These are phyloP conservation scores for Scutellaria barbata DNA, from an alignment of 257 asterid species.

Conservation along the genomic window DNA sequence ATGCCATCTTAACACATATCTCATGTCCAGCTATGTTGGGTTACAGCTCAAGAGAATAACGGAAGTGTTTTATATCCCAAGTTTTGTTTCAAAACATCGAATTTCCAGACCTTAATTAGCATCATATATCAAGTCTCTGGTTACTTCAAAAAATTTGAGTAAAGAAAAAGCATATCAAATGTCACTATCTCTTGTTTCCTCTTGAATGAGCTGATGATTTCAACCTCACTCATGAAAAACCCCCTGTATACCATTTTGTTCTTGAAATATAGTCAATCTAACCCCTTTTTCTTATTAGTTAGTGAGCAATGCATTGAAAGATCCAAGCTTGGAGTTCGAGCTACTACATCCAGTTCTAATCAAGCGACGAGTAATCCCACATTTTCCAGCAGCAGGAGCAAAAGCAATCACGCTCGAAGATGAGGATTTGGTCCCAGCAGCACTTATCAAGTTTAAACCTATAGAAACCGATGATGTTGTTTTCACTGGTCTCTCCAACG, in stretches of 20 bases:
- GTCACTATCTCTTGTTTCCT: neutral
- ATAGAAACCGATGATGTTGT: slow-evolving; percentile 71
- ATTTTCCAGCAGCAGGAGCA: slow-evolving; percentile 61
- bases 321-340: slow-evolving; percentile 81
- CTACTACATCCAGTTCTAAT: slow-evolving; percentile 71
- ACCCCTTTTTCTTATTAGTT: slow-evolving; percentile 46
- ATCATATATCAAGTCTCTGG: neutral
- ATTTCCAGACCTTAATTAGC: neutral
- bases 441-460: slow-evolving; percentile 80
- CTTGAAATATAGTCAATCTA: neutral
- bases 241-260: neutral
- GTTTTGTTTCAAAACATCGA: neutral
- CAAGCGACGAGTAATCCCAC: slow-evolving; percentile 73
- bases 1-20: neutral
- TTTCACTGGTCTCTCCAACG: slow-evolving; percentile 79
- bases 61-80: neutral
- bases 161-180: neutral
- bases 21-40: neutral
- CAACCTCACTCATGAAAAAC: neutral
- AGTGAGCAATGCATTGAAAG: slow-evolving; percentile 82
- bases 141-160: neutral
- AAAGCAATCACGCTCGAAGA: slow-evolving; percentile 65
- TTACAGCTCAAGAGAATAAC: neutral
- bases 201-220: neutral
- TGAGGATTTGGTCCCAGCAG: slow-evolving; percentile 94